Conservation (phyloP, 129 eudicot species). For the carrot (Daucus carota) region DNA sequence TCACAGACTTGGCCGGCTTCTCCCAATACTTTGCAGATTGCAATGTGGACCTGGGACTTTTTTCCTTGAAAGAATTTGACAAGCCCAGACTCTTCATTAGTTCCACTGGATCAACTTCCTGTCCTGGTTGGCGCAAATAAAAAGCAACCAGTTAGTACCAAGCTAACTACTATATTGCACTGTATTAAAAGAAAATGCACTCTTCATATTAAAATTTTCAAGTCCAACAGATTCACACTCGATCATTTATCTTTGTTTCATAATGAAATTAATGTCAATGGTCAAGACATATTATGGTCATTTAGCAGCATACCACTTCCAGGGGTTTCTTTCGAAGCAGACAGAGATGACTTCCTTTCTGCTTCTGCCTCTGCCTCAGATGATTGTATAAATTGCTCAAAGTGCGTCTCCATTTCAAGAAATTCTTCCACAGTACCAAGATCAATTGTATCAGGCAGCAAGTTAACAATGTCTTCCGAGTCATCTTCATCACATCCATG, state of each 20-base stretch:
- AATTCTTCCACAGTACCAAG: conserved; percentile 70
- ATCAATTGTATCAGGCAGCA: conserved; percentile 72
- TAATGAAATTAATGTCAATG: background rate
- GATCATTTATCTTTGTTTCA: background rate
- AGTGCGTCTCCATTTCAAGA: conserved; percentile 70
- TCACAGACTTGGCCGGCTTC: conserved; percentile 66
- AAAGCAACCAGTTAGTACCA: background rate
- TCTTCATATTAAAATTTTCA: background rate
- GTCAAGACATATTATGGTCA: background rate
- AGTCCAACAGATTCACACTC: background rate
- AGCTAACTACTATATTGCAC: background rate
- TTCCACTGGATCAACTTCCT: conserved; percentile 22
- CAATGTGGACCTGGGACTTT: conserved; percentile 36
- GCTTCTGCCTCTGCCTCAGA: conserved; percentile 35
- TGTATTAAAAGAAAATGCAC: background rate
- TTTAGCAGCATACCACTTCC: conserved; percentile 30
- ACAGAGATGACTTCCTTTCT: conserved; percentile 12
- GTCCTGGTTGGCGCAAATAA: conserved; percentile 19
- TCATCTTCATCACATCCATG: conserved; percentile 25
- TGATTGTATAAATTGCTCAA: conserved; percentile 61
- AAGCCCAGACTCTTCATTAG: conserved; percentile 33
- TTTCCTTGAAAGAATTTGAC: conserved; percentile 26
- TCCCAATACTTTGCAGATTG: conserved; percentile 51
- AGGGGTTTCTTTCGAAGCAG: conserved; percentile 24
- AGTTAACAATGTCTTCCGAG: conserved; percentile 36